These are phyloP conservation scores for Kockiozyma suomiensis DNA, from an alignment of 805 yeast genomes.

Conservation along the genomic window DNA sequence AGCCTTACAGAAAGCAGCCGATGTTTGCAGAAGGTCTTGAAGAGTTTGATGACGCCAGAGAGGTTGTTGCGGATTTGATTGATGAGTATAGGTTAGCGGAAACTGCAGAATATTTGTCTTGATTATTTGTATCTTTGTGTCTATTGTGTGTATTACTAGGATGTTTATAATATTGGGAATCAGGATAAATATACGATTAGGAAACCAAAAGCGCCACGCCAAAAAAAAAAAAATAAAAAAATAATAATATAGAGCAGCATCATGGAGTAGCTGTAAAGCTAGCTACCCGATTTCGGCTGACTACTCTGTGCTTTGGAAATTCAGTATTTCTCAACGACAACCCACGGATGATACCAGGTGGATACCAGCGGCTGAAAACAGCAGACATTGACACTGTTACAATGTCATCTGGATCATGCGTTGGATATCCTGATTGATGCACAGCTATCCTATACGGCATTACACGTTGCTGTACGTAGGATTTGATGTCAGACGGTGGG, in stretches of 20 bases:
- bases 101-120: constrained; percentile 44
- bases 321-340: not conserved
- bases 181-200: not conserved
- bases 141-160: not conserved
- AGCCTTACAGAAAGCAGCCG: constrained; percentile 60
- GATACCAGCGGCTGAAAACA: constrained; percentile 11
- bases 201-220: not conserved
- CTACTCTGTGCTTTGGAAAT: not conserved
- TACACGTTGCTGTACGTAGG: not conserved
- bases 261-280: not conserved
- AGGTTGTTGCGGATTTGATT: constrained; percentile 73
- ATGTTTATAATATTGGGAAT: not conserved
- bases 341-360: not conserved
- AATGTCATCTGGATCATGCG: not conserved
- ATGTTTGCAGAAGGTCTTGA: constrained; percentile 47
- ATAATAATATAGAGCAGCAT: not conserved
- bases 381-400: not conserved
- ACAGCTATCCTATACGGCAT: constrained; percentile 1
- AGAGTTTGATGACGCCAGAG: constrained; percentile 81
- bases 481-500: not conserved
- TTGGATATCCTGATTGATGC: not conserved
- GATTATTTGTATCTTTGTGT: not conserved
- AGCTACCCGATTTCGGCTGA: constrained; percentile 3
- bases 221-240: not conserved
- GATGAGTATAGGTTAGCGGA: constrained; percentile 81